These are phyloP conservation scores for Cutaneotrichosporon arboriforme DNA, from an alignment of 1,284 basidiomycete genomes.

Conservation along the genomic window DNA sequence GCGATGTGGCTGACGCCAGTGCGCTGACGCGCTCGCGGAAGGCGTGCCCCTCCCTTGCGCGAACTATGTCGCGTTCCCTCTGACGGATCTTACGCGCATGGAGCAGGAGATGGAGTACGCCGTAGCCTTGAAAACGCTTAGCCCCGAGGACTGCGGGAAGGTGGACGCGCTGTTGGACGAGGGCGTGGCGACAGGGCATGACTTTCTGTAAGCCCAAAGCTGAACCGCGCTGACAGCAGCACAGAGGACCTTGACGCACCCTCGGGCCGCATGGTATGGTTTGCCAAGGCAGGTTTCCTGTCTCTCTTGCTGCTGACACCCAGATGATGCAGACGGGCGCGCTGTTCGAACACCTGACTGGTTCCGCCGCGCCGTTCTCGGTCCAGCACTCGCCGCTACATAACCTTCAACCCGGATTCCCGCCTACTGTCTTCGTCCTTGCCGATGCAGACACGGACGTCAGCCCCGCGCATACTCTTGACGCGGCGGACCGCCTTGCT, in stretches of 20 bases:
- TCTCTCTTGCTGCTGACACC: background rate
- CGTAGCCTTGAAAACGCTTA: background rate
- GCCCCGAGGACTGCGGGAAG: background rate
- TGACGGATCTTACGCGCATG: background rate
- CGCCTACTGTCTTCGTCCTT: background rate
- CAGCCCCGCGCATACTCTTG: background rate
- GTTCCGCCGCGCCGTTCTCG: background rate
- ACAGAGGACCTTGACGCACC: background rate
- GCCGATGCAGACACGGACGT: conserved; percentile 1
- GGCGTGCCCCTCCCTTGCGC: background rate
- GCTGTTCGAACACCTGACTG: background rate
- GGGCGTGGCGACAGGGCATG: background rate
- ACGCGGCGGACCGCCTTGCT: background rate
- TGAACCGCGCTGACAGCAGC: background rate
- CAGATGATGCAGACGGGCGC: background rate
- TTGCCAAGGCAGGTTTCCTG: background rate
- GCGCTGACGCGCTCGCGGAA: background rate
- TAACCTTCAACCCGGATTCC: background rate
- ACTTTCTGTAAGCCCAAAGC: background rate
- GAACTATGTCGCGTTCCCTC: conserved; percentile 1
- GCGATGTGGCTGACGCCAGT: background rate
- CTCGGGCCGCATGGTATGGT: background rate
- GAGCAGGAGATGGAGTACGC: background rate
- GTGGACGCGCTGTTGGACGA: background rate
- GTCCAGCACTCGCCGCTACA: background rate